Percentiles rank a stretch among this genome's conserved stretches.
Conservation (phyloP, 2,329 filamentous ascomycete species). For the Peltaster fructicola region DNA sequence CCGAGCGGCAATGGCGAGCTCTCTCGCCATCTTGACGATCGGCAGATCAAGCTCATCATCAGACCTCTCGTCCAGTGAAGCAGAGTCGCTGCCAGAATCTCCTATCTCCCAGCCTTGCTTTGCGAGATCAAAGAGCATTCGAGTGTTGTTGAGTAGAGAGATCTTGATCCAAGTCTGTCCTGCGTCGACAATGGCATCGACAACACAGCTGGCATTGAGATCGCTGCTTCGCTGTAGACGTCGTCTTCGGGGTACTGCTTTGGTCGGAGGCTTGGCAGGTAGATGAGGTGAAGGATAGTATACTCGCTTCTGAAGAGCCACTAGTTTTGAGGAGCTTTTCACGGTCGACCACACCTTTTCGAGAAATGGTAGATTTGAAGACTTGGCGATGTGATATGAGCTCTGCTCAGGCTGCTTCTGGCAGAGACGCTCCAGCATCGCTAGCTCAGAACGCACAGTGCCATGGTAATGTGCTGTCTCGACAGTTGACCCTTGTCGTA, state of each 20-base stretch:
- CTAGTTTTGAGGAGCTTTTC: conserved; percentile 38
- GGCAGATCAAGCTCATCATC: conserved; percentile 37
- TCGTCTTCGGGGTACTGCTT: conserved; percentile 12
- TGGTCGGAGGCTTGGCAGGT: conserved; percentile 1
- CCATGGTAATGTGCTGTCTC: conserved; percentile 18
- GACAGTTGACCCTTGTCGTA: conserved; percentile 20
- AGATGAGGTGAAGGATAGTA: conserved; percentile 25
- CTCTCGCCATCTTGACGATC: conserved; percentile 41
- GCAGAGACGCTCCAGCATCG: conserved; percentile 15
- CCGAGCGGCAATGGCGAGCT: conserved; percentile 39
- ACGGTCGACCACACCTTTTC: conserved; percentile 45
- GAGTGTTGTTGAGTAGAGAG: conserved; percentile 44
- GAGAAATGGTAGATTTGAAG: conserved; percentile 49
- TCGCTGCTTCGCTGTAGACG: conserved; percentile 25
- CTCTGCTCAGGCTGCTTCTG: conserved; percentile 10
- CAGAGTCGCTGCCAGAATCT: conserved; percentile 24
- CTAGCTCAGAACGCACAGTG: conserved; percentile 18
- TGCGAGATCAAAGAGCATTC: conserved; percentile 49
- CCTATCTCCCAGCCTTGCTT: conserved; percentile 47
- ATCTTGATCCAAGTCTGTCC: conserved; percentile 52
- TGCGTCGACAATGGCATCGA: conserved; percentile 47
- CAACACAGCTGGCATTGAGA: conserved; percentile 25
- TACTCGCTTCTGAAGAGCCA: conserved; percentile 39
- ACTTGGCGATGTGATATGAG: conserved; percentile 38
- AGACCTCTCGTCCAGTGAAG: conserved; percentile 19